phyloP scores from a whole-genome alignment of 805 yeast genomes.

The Barnettozyma siamensis region DNA sequence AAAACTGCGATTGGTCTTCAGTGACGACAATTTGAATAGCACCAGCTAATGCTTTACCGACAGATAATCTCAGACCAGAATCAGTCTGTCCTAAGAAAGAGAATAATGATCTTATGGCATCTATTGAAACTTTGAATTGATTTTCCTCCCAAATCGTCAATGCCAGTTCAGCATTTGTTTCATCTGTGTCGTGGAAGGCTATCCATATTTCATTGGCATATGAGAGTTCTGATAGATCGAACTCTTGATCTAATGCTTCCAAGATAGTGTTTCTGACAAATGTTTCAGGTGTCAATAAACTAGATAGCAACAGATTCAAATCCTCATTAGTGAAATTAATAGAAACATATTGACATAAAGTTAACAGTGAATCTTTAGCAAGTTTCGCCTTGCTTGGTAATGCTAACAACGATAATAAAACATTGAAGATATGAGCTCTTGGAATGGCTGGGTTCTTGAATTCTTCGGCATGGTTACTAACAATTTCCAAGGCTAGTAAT shows the following conservation, averaged over 20 bases:
- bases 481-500: slow-evolving; percentile 67
- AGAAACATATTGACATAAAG: slow-evolving; percentile 73
- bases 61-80: slow-evolving; percentile 64
- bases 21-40: slow-evolving; percentile 36
- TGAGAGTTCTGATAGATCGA: slow-evolving; percentile 39
- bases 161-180: slow-evolving; percentile 58
- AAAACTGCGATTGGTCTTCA: slow-evolving; percentile 22
- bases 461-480: slow-evolving; percentile 60
- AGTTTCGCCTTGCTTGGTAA: slow-evolving; percentile 74
- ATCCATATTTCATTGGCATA: slow-evolving; percentile 73
- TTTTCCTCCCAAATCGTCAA: slow-evolving; percentile 83
- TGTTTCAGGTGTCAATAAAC: slow-evolving; percentile 51
- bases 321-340: slow-evolving; percentile 53
- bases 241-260: slow-evolving; percentile 83
- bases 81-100: slow-evolving; percentile 47
- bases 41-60: slow-evolving; percentile 65
- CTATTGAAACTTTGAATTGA: slow-evolving; percentile 40
- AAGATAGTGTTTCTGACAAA: slow-evolving; percentile 76
- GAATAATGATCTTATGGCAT: slow-evolving; percentile 43
- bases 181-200: slow-evolving; percentile 67
- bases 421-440: slow-evolving; percentile 54
- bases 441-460: slow-evolving; percentile 67
- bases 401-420: slow-evolving; percentile 60
- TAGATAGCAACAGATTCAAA: slow-evolving; percentile 48
- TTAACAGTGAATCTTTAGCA: slow-evolving; percentile 76